Evolutionary conservation across 495 filamentous ascomycete genomes (phyloP), one percentile per base, ranked within the genome.

Genomic region (Mycothermus thermophilus): DNA sequence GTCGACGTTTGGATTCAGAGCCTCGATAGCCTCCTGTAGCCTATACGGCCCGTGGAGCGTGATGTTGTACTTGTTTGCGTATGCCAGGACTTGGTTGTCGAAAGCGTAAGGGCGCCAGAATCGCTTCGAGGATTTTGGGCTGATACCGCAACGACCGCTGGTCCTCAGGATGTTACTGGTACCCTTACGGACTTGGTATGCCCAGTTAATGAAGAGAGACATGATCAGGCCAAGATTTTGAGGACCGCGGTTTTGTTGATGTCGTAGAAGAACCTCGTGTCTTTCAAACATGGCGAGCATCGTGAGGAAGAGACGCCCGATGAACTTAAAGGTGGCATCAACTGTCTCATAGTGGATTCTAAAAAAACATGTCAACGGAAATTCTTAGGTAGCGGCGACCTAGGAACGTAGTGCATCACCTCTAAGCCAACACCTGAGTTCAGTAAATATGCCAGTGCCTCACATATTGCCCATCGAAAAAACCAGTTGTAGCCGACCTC

Each of bases 381-480:
- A 19, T 19, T 12, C n/a, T 29, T 2, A n/a, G 14, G 5, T 8
- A 8, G 8, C 5, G 16, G 5, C 6, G 16, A 11, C 2, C 6
- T 0, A 9, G 19, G n/a, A n/a, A 12, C 45, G n/a, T 32, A 44
- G 41, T 13, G 24, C 1, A 22, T 37, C 12, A 48, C 26, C 3
- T 22, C 13, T 6, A 4, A 8, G 4, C 27, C 47, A 3, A 13
- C 1, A 9, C 26, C 27, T 1, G 26, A 34, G 1, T 30, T 3
- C 34, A 51, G 27, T 26, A 51, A 45, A 4, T 42, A 43, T 1
- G 34, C 48, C 18, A 43, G 14, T 3, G 34, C 48, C 43, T 62
- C 56, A 29, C 54, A 58, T 0, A 58, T 34, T 5, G 51, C 54
- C 52, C 52, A 60, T 32, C 51, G 52, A 41, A 58, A 54, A 35